Base-by-base conservation (phyloP, 768 basidiomycete species). In the Mycena vulgaris region DNA sequence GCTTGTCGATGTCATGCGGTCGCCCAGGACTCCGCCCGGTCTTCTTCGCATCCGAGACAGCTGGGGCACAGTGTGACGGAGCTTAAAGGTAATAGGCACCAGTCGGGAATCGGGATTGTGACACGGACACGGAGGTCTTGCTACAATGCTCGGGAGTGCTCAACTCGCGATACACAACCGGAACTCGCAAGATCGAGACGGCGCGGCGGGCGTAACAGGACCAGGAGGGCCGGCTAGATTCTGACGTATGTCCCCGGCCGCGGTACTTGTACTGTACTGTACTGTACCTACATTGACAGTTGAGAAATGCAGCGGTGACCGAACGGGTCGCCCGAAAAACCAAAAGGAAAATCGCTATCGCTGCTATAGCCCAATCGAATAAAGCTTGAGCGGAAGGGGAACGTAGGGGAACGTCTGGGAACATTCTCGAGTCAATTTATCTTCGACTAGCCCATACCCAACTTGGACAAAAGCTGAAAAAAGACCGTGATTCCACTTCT, bases 21-120 rank as follows among this genome's bases (percentile, higher is more conserved):
- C 59, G 37, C n/a, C n/a, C n/a, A n/a, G 21, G 42, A 63, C 62
- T 52, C 51, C 39, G 62, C 53, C 64, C n/a, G 57, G 60, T 48
- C 30, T 64, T 67, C 55, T 47, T 63, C 70, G 70, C 66, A 59
- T 68, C 66, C 66, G 70, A 59, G 60, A 64, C 61, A 66, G 52
- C 47, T 63, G 45, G 64, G 51, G 64, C 42, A 48, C 47, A 4
- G n/a, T 30, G 47, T 48, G 30, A 64, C 55, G 52, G 28, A 63
- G 66, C 23, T 56, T 52, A 47, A 49, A 57, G 25, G 51, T 45
- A 48, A 63, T 48, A 39, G 21, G 8, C 21, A 52, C 21, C 17
- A 10, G 30, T n/a, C 52, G 37, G 14, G 2, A 39, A n/a, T n/a
- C n/a, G n/a, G n/a, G n/a, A n/a, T n/a, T 52, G 51, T 52, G 39